Base-by-base conservation (phyloP, 2,329 filamentous ascomycete genomes). In the Penicillium decumbens region DNA sequence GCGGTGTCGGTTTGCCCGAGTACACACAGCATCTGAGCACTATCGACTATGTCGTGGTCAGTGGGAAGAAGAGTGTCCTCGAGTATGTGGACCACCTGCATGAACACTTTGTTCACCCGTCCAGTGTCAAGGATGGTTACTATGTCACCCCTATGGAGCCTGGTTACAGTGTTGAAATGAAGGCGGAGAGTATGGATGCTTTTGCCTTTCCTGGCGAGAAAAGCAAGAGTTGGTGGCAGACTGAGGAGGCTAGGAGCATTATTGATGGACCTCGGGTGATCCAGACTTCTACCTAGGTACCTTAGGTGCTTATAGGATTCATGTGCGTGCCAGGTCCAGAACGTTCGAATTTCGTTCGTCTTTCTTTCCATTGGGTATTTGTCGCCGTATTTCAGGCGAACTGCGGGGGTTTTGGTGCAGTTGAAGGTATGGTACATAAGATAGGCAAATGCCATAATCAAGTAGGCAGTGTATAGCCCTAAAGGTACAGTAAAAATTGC, bases 151-250 rank as follows among this genome's bases (percentile, higher is more conserved):
- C 91, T 0, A 84, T 75, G 55, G 84, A 89, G 66, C 79, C 90
- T 0, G 90, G 90, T 0, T 95, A 95, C 71, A 91, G 87, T 65
- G 90, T 95, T 2, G 89, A 95, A 81, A 95, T 95, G 89, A 92
- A 88, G 80, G 73, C 83, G 3, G 87, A 84, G 58, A 93, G 88
- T 68, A 93, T 95, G 89, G 87, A 90, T 56, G 72, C 71, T 59
- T 95, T 79, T 66, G 79, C 80, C 43, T 95, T 83, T 68, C 90
- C 89, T 1, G 89, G 89, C 6, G 80, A 85, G 63, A 78, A 85
- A 54, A 85, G 85, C 3, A 84, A 88, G 59, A 88, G 88, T 65
- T 95, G 89, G 88, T 95, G 90, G 90, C 84, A 75, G 72, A 85
- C 80, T 41, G 85, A 89, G 32, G 87, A 88, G 71, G 89, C 89